Conservation (phyloP, 805 yeast species). For the Saturnispora silvae region DNA sequence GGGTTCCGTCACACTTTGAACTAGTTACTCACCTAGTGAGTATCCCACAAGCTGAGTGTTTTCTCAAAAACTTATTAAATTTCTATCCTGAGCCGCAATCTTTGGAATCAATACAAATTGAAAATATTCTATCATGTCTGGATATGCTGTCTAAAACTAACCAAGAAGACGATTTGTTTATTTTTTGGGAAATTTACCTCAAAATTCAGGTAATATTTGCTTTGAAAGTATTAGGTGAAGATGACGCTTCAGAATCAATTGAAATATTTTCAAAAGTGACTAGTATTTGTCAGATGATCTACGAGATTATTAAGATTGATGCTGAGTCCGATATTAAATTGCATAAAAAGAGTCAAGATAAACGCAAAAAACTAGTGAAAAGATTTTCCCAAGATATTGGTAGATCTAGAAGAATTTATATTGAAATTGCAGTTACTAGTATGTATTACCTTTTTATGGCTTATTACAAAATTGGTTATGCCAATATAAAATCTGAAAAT, state of each 20-base stretch:
- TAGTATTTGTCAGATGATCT: not conserved
- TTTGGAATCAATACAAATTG: not conserved
- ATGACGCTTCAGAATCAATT: not conserved
- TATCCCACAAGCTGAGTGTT: slow-evolving; percentile 1
- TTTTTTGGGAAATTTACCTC: slow-evolving; percentile 1
- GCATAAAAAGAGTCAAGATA: not conserved
- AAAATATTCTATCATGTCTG: not conserved
- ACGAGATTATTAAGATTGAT: slow-evolving; percentile 3
- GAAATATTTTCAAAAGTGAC: not conserved
- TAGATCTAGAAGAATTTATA: not conserved
- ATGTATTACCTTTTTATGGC: slow-evolving; percentile 2
- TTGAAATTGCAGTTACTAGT: slow-evolving; percentile 1
- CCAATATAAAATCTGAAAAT: not conserved
- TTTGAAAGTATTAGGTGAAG: not conserved
- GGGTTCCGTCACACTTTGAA: slow-evolving; percentile 1
- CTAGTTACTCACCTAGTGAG: not conserved
- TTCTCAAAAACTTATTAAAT: not conserved
- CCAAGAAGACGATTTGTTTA: not conserved
- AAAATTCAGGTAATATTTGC: not conserved
- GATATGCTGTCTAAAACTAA: not conserved
- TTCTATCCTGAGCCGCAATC: not conserved
- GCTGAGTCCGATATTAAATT: not conserved
- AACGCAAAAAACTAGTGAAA: slow-evolving; percentile 1
- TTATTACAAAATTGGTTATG: not conserved
- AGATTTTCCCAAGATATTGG: not conserved